Evolutionary conservation across 2,329 filamentous ascomycete species (phyloP), one percentile per base, ranked within the genome.

Genomic region (Aspergillus pseudonomiae): DNA sequence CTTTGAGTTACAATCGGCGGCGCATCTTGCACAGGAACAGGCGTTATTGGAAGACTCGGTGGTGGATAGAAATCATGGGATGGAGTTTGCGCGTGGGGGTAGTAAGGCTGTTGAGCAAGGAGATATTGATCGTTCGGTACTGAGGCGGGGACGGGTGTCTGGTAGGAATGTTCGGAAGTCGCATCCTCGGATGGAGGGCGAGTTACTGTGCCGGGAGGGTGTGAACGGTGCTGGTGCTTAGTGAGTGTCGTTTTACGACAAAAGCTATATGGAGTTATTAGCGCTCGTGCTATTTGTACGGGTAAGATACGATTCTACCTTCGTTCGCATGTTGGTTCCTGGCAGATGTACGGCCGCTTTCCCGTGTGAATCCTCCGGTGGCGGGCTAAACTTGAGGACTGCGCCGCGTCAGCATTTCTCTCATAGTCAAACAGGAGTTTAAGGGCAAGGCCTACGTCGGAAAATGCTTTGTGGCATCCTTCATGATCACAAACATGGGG

Each of bases 381-480:
- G 48, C 77, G 77, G 52, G 77, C 77, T 52, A 79, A 65, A 76
- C 77, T 79, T 52, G 77, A 79, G 11, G 77, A 79, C 77, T 79
- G 57, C 24, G 14, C 16, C 21, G 41, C 45, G 50, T 70, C 32
- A 71, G 66, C 55, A 59, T 58, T 43, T 39, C 6, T 4, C 6
- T 4, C 16, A 14, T 32, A 41, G 36, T 9, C 24, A 34, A 14
- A 19, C 14, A 39, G 53, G 21, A 28, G 53, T 32, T 19, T 12
- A 65, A 52, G 4, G 26, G 10, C 4, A 52, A 52, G 26, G 3
- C 77, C 73, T 74, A 80, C 79, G 69, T 81, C 79, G 59, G 78
- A 80, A 63, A 81, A 81, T 34, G 79, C 78, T 63, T 81, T 81
- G 58, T 73, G 75, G 63, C 79, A 81, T 46, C 76, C 77, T 64